A percentile compares a stretch with the other conserved stretches of the same genome.
These are phyloP conservation scores for Sphaerulina populicola DNA, from an alignment of 2,329 filamentous ascomycete genomes.

Conservation along the genomic window DNA sequence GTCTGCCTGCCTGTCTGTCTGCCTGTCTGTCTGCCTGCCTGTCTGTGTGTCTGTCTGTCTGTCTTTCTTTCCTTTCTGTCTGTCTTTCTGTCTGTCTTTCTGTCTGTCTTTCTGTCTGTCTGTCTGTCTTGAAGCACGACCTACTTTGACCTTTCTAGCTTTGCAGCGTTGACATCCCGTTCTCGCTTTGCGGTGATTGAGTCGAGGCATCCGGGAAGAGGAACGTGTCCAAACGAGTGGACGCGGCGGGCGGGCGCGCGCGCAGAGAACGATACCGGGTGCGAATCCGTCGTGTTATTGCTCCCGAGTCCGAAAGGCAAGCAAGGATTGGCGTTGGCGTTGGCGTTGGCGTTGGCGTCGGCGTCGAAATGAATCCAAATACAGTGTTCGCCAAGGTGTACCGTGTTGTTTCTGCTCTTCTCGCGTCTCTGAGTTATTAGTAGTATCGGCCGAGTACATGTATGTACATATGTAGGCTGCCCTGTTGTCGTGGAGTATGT, in stretches of 20 bases:
- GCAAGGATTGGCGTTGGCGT: not conserved
- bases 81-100: not conserved
- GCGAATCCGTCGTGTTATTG: not conserved
- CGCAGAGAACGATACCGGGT: not conserved
- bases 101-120: too few relatives aligned
- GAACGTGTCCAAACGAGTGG: too few relatives aligned
- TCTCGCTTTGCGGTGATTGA: constrained; percentile 21
- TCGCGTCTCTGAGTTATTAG: too few relatives aligned
- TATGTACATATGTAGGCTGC: too few relatives aligned
- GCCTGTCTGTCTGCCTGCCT: too few relatives aligned
- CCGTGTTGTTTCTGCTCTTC: too few relatives aligned
- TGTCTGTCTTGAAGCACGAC: not conserved
- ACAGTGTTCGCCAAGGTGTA: too few relatives aligned
- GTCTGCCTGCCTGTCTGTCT: not conserved
- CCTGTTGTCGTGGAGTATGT: not conserved
- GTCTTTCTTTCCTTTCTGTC: too few relatives aligned
- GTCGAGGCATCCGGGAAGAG: constrained; percentile 13
- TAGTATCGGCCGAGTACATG: too few relatives aligned
- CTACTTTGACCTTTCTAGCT: constrained; percentile 22
- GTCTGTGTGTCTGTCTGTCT: not conserved
- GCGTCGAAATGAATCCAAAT: not conserved
- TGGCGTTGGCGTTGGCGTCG: too few relatives aligned
- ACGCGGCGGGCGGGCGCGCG: too few relatives aligned
- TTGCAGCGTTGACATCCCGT: constrained; percentile 24
- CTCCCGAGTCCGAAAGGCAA: not conserved